Percentiles rank a stretch among this genome's conserved stretches.
phyloP scores from a whole-genome alignment of 2,329 filamentous ascomycete species.

The Diaporthe nobilis region DNA sequence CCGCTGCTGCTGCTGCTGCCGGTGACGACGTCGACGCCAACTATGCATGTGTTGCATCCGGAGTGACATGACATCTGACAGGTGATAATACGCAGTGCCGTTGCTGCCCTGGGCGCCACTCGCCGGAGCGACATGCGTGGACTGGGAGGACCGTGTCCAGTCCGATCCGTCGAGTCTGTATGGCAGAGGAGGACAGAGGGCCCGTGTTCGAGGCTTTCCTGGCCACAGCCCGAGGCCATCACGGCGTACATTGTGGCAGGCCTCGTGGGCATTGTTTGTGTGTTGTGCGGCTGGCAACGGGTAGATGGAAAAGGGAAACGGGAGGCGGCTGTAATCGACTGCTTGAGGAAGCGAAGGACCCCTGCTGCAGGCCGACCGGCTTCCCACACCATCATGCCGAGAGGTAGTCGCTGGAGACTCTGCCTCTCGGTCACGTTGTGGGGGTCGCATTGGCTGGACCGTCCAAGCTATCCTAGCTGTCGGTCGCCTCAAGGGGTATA shows the following conservation, averaged over 20 bases:
- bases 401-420: neutral
- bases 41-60: neutral
- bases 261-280: neutral
- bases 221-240: slow-evolving; percentile 1
- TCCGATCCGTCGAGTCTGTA: slow-evolving; percentile 17
- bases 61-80: slow-evolving; percentile 30
- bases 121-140: neutral
- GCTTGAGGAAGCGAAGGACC: slow-evolving; percentile 5
- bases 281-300: slow-evolving; percentile 7
- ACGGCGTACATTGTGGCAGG: slow-evolving; percentile 12
- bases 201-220: neutral
- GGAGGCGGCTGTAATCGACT: neutral
- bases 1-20: neutral
- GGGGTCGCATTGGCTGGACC: slow-evolving; percentile 34
- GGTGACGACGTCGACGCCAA: slow-evolving; percentile 15
- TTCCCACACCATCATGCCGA: slow-evolving; percentile 23
- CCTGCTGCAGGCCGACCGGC: slow-evolving; percentile 13
- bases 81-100: neutral
- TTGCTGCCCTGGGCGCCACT: neutral
- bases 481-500: slow-evolving; percentile 40
- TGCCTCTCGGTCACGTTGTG: slow-evolving; percentile 36
- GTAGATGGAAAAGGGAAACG: neutral
- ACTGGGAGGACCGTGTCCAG: neutral
- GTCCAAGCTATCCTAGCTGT: slow-evolving; percentile 18
- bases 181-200: neutral